Base-by-base conservation (phyloP, 2,329 filamentous ascomycete genomes). In the Trichoderma harzianum region DNA sequence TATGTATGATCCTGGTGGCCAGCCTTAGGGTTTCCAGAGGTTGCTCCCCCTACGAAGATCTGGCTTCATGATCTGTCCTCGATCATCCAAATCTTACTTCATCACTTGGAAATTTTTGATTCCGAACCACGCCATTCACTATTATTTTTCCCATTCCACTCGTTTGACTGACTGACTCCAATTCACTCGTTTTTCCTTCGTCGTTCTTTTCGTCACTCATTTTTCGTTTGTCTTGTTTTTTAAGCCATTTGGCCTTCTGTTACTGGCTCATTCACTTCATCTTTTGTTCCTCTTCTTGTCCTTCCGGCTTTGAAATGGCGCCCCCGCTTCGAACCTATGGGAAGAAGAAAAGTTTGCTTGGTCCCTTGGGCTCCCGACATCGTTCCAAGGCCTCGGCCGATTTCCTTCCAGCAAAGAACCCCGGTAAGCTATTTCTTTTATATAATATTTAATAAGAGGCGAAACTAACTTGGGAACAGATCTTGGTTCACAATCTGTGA, bases 281-380 rank as follows among this genome's bases (percentile, higher is more conserved):
- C 55, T 67, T 60, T 10, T 65, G 7, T 65, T 63, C 14, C 72
- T 62, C 21, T 68, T 71, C 43, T 63, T 68, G 51, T 60, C 34
- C 47, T 32, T 26, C 21, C 61, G 53, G 32, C 53, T 24, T 64
- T 47, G 72, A 70, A 18, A 81, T 81, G 78, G 75, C 76, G 51
- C 73, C 77, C 24, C 61, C 74, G 21, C 74, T 74, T 5, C 63
- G 76, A 21, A 78, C 76, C 3, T 79, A 79, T 61, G 76, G 79
- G n/a, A 79, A 78, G 73, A 81, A 78, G 71, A 76, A 76, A 72
- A 75, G 73, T 62, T 75, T 80, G 32, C 73, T 80, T 61, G 76
- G 73, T 47, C 73, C 77, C 2, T 71, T 79, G 24, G 76, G 78
- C 26, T 77, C 78, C 39, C 77, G 74, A 12, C 74, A 76, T 34